A percentile compares a stretch with the other conserved stretches of the same genome.
These are phyloP conservation scores for Plantago coronopus DNA, from an alignment of 305 asterid genomes.

Conservation along the genomic window DNA sequence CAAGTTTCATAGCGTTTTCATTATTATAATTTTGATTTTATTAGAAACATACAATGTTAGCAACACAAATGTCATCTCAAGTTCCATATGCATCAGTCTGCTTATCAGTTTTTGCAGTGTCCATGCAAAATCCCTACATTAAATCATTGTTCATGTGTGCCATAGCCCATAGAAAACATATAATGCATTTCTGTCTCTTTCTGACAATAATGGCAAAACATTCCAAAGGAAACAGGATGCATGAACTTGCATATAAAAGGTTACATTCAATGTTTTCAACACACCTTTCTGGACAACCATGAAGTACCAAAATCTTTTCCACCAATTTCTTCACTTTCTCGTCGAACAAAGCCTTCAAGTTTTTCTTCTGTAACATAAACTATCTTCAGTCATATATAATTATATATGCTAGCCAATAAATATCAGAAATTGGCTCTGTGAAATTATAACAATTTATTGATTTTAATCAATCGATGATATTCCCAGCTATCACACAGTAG, in stretches of 20 bases:
- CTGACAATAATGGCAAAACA: background rate
- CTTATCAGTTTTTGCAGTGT: background rate
- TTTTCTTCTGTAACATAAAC: slow-evolving; percentile 77
- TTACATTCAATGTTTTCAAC: background rate
- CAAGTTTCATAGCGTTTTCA: no score
- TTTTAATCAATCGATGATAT: slow-evolving; percentile 10
- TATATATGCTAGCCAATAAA: slow-evolving; percentile 33
- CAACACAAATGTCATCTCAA: no score
- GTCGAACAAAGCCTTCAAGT: slow-evolving; percentile 53
- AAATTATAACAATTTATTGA: slow-evolving; percentile 9
- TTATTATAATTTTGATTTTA: no score
- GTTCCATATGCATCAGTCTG: background rate
- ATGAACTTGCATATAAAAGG: no score
- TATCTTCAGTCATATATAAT: slow-evolving; percentile 30
- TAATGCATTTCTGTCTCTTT: background rate
- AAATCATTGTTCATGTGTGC: background rate
- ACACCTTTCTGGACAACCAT: slow-evolving; percentile 58
- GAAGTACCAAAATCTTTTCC: slow-evolving; percentile 61
- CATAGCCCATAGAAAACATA: background rate
- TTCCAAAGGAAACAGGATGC: background rate
- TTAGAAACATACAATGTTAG: no score
- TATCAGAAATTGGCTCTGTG: slow-evolving; percentile 22
- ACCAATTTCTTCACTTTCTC: slow-evolving; percentile 76
- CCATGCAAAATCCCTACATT: background rate
- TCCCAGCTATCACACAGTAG: no score